Percentiles rank a stretch among this genome's conserved stretches.
Evolutionary conservation across 1,284 basidiomycete genomes (phyloP).

Genomic region (Ceratorhiza oryzae-sativae): DNA sequence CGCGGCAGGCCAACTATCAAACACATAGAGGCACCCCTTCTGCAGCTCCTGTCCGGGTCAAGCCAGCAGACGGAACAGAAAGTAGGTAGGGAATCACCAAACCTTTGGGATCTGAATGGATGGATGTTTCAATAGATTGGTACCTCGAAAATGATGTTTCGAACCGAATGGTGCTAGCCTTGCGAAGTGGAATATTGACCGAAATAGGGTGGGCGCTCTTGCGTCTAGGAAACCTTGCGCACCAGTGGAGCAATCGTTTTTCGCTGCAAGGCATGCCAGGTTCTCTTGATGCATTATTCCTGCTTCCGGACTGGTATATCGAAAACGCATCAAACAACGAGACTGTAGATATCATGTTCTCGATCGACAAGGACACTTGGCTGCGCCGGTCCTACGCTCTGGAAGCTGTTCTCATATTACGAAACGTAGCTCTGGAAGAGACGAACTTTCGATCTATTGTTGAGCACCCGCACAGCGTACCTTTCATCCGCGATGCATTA

Average conservation of each 20-base stretch:
- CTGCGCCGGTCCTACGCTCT: slow-evolving; percentile 67
- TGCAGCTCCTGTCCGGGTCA: not conserved
- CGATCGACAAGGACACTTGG: slow-evolving; percentile 24
- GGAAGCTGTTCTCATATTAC: slow-evolving; percentile 76
- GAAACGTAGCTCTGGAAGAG: slow-evolving; percentile 74
- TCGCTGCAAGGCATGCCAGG: slow-evolving; percentile 71
- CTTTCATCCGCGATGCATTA: slow-evolving; percentile 66
- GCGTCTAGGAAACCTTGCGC: slow-evolving; percentile 73
- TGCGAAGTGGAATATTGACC: slow-evolving; percentile 74
- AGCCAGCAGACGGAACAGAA: slow-evolving; percentile 9
- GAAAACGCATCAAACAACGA: slow-evolving; percentile 40
- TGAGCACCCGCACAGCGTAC: slow-evolving; percentile 63
- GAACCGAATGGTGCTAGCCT: slow-evolving; percentile 82
- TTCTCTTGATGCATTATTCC: slow-evolving; percentile 77
- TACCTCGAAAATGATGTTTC: slow-evolving; percentile 73
- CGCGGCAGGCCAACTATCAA: slow-evolving; percentile 16
- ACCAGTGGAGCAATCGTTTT: slow-evolving; percentile 69
- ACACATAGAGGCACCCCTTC: slow-evolving; percentile 9
- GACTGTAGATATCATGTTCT: slow-evolving; percentile 30
- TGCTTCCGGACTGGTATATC: slow-evolving; percentile 77
- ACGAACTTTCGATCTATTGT: slow-evolving; percentile 68
- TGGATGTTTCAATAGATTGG: slow-evolving; percentile 70
- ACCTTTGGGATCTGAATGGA: not conserved
- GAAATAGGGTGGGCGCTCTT: slow-evolving; percentile 85
- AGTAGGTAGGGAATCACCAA: not conserved